These are phyloP conservation scores for Diplogelasinospora grovesii DNA, from an alignment of 495 filamentous ascomycete genomes.

Conservation along the genomic window DNA sequence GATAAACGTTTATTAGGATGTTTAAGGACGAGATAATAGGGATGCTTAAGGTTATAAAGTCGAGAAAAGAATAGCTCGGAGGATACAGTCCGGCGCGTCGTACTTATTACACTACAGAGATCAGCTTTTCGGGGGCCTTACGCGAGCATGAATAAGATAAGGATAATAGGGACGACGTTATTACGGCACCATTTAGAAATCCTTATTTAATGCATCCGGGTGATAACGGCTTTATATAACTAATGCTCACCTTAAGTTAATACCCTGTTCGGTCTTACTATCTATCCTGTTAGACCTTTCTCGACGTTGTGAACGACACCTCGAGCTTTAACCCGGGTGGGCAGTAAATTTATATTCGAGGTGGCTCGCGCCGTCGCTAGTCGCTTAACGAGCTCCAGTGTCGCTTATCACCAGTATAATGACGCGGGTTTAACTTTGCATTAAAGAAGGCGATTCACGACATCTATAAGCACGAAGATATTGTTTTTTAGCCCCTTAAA, in stretches of 20 bases:
- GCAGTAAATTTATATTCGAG: conserved; percentile 25
- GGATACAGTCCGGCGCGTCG: conserved; percentile 55
- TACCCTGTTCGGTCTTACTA: conserved; percentile 57
- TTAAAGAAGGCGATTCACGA: conserved; percentile 25
- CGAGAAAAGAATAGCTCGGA: conserved; percentile 61
- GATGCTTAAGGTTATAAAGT: conserved; percentile 58
- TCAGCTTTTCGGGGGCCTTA: no score
- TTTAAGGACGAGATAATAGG: conserved; percentile 57
- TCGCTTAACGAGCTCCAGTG: conserved; percentile 43
- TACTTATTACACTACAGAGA: conserved; percentile 60
- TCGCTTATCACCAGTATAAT: conserved; percentile 1
- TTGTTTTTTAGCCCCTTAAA: conserved; percentile 55
- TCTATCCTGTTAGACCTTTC: conserved; percentile 48
- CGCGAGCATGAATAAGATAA: no score
- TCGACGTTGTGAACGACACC: conserved; percentile 62
- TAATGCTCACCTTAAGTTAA: conserved; percentile 50
- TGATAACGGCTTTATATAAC: conserved; percentile 30
- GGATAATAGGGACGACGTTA: no score
- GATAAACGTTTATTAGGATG: conserved; percentile 63
- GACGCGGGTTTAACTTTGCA: conserved; percentile 1
- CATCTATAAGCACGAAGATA: conserved; percentile 43
- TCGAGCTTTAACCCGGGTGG: conserved; percentile 24
- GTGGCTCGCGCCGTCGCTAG: conserved; percentile 37
- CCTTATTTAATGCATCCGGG: conserved; percentile 25
- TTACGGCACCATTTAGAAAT: conserved; percentile 3